Evolutionary conservation across 1,139 yeast genomes (phyloP).

Genomic region (Meyerozyma sp.): DNA sequence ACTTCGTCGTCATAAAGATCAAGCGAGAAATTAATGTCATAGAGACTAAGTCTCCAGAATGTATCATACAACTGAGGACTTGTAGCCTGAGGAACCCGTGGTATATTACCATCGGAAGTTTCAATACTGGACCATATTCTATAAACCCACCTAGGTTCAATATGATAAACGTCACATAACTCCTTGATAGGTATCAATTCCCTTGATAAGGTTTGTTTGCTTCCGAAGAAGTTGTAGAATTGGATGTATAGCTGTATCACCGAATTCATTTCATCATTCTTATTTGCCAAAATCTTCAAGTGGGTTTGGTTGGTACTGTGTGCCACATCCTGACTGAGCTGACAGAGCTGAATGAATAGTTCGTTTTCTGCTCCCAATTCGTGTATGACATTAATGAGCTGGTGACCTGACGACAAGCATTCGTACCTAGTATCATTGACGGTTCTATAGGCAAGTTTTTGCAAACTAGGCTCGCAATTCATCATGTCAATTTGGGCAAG

Average conservation of each 20-base stretch:
- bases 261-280: conserved; percentile 66
- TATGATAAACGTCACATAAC: conserved; percentile 43
- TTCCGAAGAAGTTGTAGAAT: conserved; percentile 49
- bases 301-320: conserved; percentile 40
- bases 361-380: conserved; percentile 51
- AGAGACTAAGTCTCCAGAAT: conserved; percentile 75
- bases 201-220: conserved; percentile 26
- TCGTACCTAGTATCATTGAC: conserved; percentile 57
- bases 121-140: conserved; percentile 65
- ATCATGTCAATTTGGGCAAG: conserved; percentile 60
- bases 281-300: conserved; percentile 66
- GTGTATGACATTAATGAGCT: conserved; percentile 45
- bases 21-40: conserved; percentile 61
- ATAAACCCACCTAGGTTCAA: conserved; percentile 67
- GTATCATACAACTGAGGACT: conserved; percentile 40
- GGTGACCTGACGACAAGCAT: conserved; percentile 44
- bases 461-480: conserved; percentile 59
- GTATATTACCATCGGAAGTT: conserved; percentile 12
- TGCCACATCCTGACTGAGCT: conserved; percentile 39
- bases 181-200: conserved; percentile 41
- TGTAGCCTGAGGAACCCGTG: conserved; percentile 16
- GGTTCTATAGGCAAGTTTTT: conserved; percentile 50
- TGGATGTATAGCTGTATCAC: conserved; percentile 63
- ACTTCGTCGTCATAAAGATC: conserved; percentile 48
- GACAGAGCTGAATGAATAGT: conserved; percentile 58